These are phyloP conservation scores for Plectranthus barbatus DNA, from an alignment of 257 asterid genomes.

Conservation along the genomic window DNA sequence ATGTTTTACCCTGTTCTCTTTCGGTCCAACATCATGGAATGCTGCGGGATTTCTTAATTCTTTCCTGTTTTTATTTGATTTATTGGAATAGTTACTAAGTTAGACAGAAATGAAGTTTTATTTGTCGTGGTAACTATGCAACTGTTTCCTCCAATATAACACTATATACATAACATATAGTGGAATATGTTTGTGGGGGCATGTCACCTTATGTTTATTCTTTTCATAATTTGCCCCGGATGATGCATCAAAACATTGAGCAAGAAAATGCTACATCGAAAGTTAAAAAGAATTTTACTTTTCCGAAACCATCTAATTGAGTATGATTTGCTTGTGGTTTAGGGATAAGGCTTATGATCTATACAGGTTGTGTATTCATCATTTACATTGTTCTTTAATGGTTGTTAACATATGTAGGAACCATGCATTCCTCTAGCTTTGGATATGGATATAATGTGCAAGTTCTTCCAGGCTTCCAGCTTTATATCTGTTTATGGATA, in stretches of 20 bases:
- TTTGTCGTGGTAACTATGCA: not conserved
- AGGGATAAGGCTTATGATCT: not conserved
- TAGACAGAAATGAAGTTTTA: not conserved
- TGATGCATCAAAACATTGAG: not conserved
- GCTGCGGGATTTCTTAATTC: not conserved
- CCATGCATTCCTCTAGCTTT: not conserved
- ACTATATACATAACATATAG: not conserved
- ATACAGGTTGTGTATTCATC: not conserved
- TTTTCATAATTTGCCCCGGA: not conserved
- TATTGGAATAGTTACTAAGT: not conserved
- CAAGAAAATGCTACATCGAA: not conserved
- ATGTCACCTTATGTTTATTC: not conserved
- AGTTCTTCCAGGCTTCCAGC: not conserved
- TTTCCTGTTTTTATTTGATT: not conserved
- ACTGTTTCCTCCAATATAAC: not conserved
- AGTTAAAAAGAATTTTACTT: not conserved
- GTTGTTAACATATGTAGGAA: not conserved
- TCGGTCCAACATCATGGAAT: not conserved
- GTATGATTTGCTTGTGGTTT: not conserved
- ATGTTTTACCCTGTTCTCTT: not conserved
- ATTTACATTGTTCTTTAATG: not conserved
- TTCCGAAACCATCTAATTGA: not conserved
- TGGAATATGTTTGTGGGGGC: not conserved
- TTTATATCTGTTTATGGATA: not conserved
- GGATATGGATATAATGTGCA: not conserved